Conservation (phyloP, 192 early-diverging fungal genomes). For the Endogone sp. region DNA sequence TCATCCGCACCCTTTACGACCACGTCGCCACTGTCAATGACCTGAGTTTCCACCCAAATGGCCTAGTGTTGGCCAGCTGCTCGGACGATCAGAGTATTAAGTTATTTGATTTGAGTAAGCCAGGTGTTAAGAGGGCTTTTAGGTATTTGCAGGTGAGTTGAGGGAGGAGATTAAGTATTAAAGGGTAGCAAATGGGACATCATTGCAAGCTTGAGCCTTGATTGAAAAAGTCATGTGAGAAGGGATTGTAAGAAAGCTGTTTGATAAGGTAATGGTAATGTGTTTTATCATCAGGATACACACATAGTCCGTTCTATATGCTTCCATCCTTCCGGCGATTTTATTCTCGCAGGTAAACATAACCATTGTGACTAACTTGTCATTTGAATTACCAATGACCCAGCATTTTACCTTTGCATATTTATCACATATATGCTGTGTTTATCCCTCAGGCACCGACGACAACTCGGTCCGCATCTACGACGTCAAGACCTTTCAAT, state of each 20-base stretch:
- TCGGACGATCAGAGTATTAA: constrained; percentile 83
- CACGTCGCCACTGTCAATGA: constrained; percentile 79
- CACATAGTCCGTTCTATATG: constrained; percentile 73
- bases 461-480: constrained; percentile 78
- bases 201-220: too few relatives aligned
- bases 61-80: constrained; percentile 83
- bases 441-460: constrained; percentile 57
- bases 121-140: constrained; percentile 79
- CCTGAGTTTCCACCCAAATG: constrained; percentile 89
- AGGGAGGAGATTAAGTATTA: too few relatives aligned
- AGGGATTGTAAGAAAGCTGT: background rate
- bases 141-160: constrained; percentile 70
- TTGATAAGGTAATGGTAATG: too few relatives aligned
- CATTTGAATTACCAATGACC: too few relatives aligned
- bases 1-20: constrained; percentile 89
- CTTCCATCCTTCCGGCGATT: constrained; percentile 95
- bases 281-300: constrained; percentile 58
- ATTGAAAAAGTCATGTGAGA: too few relatives aligned
- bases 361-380: background rate
- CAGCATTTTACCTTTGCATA: background rate
- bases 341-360: constrained; percentile 57
- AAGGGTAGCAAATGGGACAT: too few relatives aligned
- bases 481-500: constrained; percentile 82
- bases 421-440: too few relatives aligned
- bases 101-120: constrained; percentile 84